Conservation (phyloP, 176 grass and related monocot species). For the Musa schizocarpa region DNA sequence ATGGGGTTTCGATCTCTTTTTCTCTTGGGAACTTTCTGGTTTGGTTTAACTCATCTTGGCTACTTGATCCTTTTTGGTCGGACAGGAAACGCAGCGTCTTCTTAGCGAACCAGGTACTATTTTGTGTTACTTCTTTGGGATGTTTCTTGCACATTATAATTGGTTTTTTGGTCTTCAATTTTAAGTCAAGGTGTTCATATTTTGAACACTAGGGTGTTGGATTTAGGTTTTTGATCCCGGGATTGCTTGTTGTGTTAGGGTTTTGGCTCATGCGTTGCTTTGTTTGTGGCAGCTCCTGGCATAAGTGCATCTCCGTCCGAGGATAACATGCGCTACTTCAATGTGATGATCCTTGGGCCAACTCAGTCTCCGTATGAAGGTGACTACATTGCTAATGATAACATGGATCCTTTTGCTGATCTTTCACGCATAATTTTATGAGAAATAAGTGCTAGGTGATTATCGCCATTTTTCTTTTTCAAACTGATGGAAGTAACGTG, state of each 20-base stretch:
- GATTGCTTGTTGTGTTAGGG: neutral
- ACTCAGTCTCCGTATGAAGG: constrained; percentile 49
- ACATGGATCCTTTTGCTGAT: neutral
- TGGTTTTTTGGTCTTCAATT: neutral
- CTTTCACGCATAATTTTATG: no score
- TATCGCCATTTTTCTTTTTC: no score
- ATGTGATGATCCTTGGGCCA: constrained; percentile 96
- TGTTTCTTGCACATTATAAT: neutral
- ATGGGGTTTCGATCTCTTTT: constrained; percentile 10
- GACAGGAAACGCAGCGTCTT: constrained; percentile 88
- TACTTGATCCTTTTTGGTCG: constrained; percentile 21
- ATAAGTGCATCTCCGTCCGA: constrained; percentile 93
- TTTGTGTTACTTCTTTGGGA: neutral
- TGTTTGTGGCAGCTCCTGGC: constrained; percentile 60
- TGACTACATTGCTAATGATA: neutral
- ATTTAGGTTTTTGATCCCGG: neutral
- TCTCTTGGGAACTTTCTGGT: constrained; percentile 10
- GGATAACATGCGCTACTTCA: constrained; percentile 99
- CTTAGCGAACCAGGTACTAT: constrained; percentile 84
- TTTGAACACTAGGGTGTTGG: constrained; percentile 1
- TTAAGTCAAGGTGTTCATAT: constrained; percentile 3
- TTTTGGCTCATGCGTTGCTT: constrained; percentile 10
- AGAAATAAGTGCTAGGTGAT: no score
- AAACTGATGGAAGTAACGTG: no score
- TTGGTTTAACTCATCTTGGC: constrained; percentile 7